phyloP scores from a whole-genome alignment of 2,329 filamentous ascomycete species.

The Lithohypha guttulata region DNA sequence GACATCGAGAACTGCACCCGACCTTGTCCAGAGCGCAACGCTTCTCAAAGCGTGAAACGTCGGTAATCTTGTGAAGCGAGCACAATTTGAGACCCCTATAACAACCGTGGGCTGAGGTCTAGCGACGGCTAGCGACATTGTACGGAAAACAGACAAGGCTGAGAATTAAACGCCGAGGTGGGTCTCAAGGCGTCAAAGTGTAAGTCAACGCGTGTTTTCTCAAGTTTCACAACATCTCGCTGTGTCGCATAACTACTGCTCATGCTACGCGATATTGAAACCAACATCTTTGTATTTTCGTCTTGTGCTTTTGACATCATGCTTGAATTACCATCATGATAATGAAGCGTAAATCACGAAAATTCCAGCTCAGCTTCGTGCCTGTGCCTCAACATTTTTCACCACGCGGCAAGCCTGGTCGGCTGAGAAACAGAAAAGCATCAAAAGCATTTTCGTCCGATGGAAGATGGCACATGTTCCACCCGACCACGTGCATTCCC shows the following conservation, averaged over 20 bases:
- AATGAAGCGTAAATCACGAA: not conserved
- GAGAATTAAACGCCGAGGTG: slow-evolving; percentile 10
- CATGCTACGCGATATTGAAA: not conserved
- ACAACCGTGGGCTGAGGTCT: not conserved
- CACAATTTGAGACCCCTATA: not conserved
- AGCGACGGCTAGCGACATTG: slow-evolving; percentile 4
- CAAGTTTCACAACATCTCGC: slow-evolving; percentile 6
- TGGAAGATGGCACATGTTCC: not conserved
- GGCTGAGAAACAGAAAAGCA: not conserved
- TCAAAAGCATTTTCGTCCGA: not conserved
- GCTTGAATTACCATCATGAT: slow-evolving; percentile 3
- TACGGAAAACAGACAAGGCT: slow-evolving; percentile 4
- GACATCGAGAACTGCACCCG: not conserved
- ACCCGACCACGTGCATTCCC: too few species aligned
- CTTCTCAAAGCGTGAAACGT: not conserved
- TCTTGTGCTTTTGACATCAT: slow-evolving; percentile 3
- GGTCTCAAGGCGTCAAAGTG: slow-evolving; percentile 8
- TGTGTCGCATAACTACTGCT: not conserved
- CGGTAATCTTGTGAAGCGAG: not conserved
- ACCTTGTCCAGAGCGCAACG: not conserved
- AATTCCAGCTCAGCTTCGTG: not conserved
- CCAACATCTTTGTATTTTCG: not conserved
- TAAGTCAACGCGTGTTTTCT: slow-evolving; percentile 8
- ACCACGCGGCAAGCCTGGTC: slow-evolving; percentile 2
- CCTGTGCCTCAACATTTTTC: slow-evolving; percentile 1